Evolutionary conservation across 257 asterid species (phyloP), one percentile per base, ranked within the genome.

Genomic region (Scutellaria baicalensis): DNA sequence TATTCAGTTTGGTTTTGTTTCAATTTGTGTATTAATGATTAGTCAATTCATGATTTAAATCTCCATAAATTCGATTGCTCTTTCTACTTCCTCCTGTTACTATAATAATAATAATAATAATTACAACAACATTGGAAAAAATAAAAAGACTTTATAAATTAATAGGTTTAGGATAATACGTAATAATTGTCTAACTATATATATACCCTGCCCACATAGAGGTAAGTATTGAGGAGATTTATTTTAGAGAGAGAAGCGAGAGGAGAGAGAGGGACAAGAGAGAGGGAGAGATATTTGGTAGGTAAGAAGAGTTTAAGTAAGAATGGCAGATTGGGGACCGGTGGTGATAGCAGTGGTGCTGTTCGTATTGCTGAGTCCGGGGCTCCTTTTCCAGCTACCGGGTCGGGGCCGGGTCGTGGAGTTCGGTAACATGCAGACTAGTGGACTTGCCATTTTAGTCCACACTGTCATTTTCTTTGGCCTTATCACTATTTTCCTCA

Each of bases 251-350:
- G 33, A 27, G 33, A 23, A 2, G 27, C 1, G 2, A 23, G 2
- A 2, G 27, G 16, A 49, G 59, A 59, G 72, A 58, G 62, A 66
- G 2, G n/a, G n/a, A n/a, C n/a, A n/a, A 61, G 10, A 48, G n/a
- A 8, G n/a, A n/a, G n/a, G n/a, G n/a, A n/a, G n/a, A n/a, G n/a
- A n/a, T n/a, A n/a, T n/a, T n/a, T n/a, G n/a, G n/a, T n/a, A n/a
- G n/a, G n/a, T n/a, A n/a, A n/a, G n/a, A n/a, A n/a, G n/a, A n/a
- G n/a, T n/a, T n/a, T n/a, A n/a, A n/a, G n/a, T n/a, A n/a, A n/a
- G n/a, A n/a, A n/a, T 89, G 96, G 85, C 88, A 0, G 96, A 90
- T 69, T 90, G 95, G 95, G 96, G 95, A 6, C 95, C 96, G 18
- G 96, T 90, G 72, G 78, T 90, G 57, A 84, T 90, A 71, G 96